Conservation (phyloP, 805 yeast species). For the Myxozyma melibiosi region DNA sequence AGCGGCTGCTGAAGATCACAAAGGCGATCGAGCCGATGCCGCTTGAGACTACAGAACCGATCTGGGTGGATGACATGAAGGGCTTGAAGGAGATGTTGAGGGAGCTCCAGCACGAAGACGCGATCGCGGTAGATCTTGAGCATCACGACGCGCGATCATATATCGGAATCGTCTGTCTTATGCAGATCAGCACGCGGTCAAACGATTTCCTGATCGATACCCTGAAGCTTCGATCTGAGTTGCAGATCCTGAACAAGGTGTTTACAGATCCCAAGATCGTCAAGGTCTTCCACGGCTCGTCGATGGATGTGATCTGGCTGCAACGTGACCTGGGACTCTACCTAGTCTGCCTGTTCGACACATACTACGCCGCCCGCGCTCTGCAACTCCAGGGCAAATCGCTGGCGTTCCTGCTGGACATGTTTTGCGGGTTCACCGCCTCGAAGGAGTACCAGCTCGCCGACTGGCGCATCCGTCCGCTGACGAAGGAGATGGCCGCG, state of each 20-base stretch:
- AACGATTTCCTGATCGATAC: constrained; percentile 89
- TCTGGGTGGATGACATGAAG: constrained; percentile 69
- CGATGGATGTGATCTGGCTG: constrained; percentile 95
- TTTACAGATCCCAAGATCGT: constrained; percentile 79
- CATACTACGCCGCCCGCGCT: constrained; percentile 82
- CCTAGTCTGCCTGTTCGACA: constrained; percentile 86
- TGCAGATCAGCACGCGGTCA: constrained; percentile 87
- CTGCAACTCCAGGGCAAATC: constrained; percentile 82
- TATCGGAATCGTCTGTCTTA: constrained; percentile 84
- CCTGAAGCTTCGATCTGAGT: constrained; percentile 70
- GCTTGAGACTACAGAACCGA: constrained; percentile 61
- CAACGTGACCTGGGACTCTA: constrained; percentile 94
- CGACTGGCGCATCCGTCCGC: constrained; percentile 93
- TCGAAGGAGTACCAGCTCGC: constrained; percentile 94
- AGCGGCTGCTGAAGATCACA: neutral
- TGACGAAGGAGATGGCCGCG: constrained; percentile 69
- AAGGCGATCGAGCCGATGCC: constrained; percentile 55
- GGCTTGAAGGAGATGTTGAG: constrained; percentile 57
- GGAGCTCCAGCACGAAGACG: constrained; percentile 54
- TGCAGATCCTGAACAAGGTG: constrained; percentile 65
- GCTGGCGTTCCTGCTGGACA: constrained; percentile 79
- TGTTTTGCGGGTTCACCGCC: constrained; percentile 78
- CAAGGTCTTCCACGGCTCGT: constrained; percentile 95
- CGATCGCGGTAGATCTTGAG: constrained; percentile 90
- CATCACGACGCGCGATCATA: constrained; percentile 93